These are phyloP conservation scores for Anisodus tanguticus DNA, from an alignment of 257 asterid species.

Conservation along the genomic window DNA sequence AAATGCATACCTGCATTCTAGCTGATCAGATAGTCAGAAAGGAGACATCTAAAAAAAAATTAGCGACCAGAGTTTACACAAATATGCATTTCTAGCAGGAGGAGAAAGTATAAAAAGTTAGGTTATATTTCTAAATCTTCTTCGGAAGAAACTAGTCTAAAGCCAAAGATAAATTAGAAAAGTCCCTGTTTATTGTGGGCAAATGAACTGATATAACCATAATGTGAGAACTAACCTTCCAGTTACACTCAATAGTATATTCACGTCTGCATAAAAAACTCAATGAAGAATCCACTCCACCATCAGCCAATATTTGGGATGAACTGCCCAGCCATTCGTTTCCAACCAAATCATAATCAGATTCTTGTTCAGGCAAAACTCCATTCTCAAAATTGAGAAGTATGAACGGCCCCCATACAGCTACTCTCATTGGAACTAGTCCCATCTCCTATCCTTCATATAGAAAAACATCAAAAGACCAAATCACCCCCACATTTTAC, in stretches of 20 bases:
- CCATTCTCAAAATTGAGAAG: conserved; percentile 58
- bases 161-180: background rate
- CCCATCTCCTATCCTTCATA: conserved; percentile 75
- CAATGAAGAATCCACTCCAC: conserved; percentile 63
- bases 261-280: conserved; percentile 67
- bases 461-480: conserved; percentile 29
- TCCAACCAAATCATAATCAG: conserved; percentile 44
- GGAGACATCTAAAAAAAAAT: background rate
- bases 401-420: conserved; percentile 87
- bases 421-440: conserved; percentile 65
- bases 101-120: background rate
- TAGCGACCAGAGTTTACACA: background rate
- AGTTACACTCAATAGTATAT: conserved; percentile 80
- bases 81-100: background rate
- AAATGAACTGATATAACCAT: background rate
- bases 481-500: background rate
- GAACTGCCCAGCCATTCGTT: conserved; percentile 81
- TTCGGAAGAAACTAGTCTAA: background rate
- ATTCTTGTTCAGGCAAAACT: conserved; percentile 36
- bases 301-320: conserved; percentile 58
- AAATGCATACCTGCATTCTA: background rate
- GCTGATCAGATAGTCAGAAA: background rate
- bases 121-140: background rate
- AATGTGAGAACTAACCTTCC: conserved; percentile 65
- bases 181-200: background rate